phyloP scores from a whole-genome alignment of 495 filamentous ascomycete genomes.

The Aspergillus egyptiacus region DNA sequence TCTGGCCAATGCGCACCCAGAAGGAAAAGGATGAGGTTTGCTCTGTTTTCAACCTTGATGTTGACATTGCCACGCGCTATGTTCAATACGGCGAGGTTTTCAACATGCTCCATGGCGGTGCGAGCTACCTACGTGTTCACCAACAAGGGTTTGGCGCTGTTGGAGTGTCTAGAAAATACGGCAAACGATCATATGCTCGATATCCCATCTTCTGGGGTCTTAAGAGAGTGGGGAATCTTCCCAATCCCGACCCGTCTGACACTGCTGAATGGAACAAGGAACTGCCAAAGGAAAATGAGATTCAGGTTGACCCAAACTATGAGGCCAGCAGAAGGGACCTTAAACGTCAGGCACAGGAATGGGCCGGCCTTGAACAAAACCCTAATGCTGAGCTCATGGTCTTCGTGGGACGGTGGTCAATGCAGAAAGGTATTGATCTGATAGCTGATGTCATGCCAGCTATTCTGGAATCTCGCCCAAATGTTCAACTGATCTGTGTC shows the following conservation, averaged over 20 bases:
- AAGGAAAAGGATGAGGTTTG: slow-evolving; percentile 65
- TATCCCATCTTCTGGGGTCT: slow-evolving; percentile 78
- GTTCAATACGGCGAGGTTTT: slow-evolving; percentile 62
- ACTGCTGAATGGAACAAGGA: slow-evolving; percentile 61
- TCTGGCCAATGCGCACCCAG: slow-evolving; percentile 68
- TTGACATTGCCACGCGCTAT: slow-evolving; percentile 37
- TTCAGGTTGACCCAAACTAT: slow-evolving; percentile 51
- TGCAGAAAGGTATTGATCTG: slow-evolving; percentile 73
- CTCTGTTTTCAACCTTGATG: slow-evolving; percentile 59
- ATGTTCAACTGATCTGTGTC: slow-evolving; percentile 64
- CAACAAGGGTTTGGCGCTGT: slow-evolving; percentile 72
- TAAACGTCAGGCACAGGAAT: slow-evolving; percentile 67
- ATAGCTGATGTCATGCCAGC: slow-evolving; percentile 72
- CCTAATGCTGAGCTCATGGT: slow-evolving; percentile 68
- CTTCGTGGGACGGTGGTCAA: slow-evolving; percentile 74
- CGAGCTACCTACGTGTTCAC: slow-evolving; percentile 67
- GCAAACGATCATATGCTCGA: slow-evolving; percentile 65
- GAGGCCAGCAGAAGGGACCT: slow-evolving; percentile 53
- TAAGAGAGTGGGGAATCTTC: slow-evolving; percentile 61
- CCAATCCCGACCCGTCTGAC: slow-evolving; percentile 72
- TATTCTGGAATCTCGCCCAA: slow-evolving; percentile 60
- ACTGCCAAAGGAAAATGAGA: slow-evolving; percentile 44
- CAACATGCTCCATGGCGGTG: slow-evolving; percentile 66
- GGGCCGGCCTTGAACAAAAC: slow-evolving; percentile 63
- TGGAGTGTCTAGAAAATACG: slow-evolving; percentile 70